A percentile compares a stretch with the other conserved stretches of the same genome.
Evolutionary conservation across 805 yeast species (phyloP).

Genomic region (Metschnikowia matae): DNA sequence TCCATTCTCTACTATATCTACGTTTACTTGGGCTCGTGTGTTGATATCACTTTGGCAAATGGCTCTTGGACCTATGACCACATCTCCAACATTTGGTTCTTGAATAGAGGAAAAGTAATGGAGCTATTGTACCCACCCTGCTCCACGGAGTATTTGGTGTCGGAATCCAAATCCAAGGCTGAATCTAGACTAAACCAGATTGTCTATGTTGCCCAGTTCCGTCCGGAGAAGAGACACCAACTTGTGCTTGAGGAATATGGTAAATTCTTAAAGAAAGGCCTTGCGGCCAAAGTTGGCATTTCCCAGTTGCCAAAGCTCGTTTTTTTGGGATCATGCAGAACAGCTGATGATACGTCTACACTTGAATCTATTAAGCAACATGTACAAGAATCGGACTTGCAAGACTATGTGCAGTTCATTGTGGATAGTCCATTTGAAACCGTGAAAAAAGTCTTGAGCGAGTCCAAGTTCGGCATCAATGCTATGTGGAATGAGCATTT

Average conservation of each 20-base stretch:
- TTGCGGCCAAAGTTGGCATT: constrained; percentile 17
- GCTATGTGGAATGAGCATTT: constrained; percentile 99
- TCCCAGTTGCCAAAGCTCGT: constrained; percentile 51
- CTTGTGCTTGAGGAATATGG: constrained; percentile 64
- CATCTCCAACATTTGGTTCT: constrained; percentile 59
- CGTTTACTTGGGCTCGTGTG: constrained; percentile 60
- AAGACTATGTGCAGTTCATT: constrained; percentile 47
- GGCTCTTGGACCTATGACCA: constrained; percentile 92
- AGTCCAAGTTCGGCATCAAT: constrained; percentile 74
- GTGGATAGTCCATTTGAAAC: constrained; percentile 70
- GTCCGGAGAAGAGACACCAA: constrained; percentile 90
- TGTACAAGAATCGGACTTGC: constrained; percentile 29
- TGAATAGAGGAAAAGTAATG: constrained; percentile 30
- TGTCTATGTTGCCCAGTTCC: constrained; percentile 81
- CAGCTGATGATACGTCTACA: constrained; percentile 56
- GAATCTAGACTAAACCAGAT: constrained; percentile 35
- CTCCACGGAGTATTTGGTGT: constrained; percentile 52
- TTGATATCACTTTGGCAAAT: constrained; percentile 66
- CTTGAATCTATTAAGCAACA: constrained; percentile 47
- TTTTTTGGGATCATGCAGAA: constrained; percentile 82
- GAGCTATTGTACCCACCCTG: constrained; percentile 84
- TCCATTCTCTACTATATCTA: constrained; percentile 57
- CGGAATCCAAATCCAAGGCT: constrained; percentile 2
- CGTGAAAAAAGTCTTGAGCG: constrained; percentile 50
- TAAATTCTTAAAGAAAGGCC: constrained; percentile 38